Percentiles rank a stretch among this genome's conserved stretches.
These are phyloP conservation scores for Claviceps pazoutovae DNA, from an alignment of 2,329 filamentous ascomycete species.

Conservation along the genomic window DNA sequence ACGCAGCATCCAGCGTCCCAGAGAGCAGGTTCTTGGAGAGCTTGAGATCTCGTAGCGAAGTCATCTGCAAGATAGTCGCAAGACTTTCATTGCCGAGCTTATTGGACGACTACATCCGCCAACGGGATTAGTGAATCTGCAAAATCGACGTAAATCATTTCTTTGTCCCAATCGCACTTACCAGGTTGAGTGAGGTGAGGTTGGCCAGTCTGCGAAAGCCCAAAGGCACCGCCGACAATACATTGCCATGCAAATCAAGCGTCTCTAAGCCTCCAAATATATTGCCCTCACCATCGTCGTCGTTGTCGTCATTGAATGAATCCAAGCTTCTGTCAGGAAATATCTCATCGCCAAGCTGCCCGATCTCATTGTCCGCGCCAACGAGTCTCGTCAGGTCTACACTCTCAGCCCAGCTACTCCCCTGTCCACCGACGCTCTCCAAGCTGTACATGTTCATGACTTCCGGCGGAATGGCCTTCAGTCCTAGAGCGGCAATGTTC, in stretches of 20 bases:
- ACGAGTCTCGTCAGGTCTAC: constrained; percentile 77
- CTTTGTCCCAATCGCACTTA: constrained; percentile 25
- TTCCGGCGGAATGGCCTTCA: constrained; percentile 68
- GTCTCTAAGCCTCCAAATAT: constrained; percentile 73
- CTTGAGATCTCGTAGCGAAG: constrained; percentile 62
- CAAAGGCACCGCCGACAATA: constrained; percentile 55
- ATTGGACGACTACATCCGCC: constrained; percentile 53
- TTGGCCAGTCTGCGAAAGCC: constrained; percentile 60
- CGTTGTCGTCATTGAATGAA: constrained; percentile 43
- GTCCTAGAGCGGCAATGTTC: constrained; percentile 73
- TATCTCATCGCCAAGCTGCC: constrained; percentile 54
- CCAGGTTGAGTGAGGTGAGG: constrained; percentile 71
- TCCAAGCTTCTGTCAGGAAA: constrained; percentile 61
- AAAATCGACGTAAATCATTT: not conserved
- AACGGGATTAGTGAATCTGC: constrained; percentile 9
- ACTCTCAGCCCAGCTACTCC: constrained; percentile 74
- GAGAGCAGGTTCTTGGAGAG: constrained; percentile 64
- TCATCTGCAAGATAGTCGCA: constrained; percentile 60
- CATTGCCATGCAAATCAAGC: constrained; percentile 77
- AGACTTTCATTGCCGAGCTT: constrained; percentile 59
- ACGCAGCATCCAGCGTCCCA: constrained; percentile 49
- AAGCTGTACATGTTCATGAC: constrained; percentile 85
- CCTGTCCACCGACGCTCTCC: constrained; percentile 47
- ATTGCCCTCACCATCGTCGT: constrained; percentile 52
- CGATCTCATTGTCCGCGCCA: constrained; percentile 80